Evolutionary conservation across 768 basidiomycete species (phyloP).

Genomic region (Boletus coccyginus): DNA sequence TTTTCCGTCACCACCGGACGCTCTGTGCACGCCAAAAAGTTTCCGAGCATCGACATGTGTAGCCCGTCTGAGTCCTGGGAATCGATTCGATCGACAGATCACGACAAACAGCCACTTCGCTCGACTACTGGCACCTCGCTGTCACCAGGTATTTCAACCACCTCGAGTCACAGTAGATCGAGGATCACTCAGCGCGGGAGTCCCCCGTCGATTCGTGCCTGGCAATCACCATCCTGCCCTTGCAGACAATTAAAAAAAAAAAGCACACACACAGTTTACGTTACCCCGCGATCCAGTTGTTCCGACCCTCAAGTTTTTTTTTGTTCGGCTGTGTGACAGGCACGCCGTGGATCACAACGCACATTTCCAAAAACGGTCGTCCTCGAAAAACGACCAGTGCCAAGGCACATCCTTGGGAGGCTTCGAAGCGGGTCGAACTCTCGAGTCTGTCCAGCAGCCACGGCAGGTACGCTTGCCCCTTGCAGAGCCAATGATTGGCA

Average conservation of each 20-base stretch:
- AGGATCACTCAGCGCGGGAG: neutral
- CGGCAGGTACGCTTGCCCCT: slow-evolving; percentile 1
- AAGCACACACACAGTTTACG: neutral
- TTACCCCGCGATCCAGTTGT: neutral
- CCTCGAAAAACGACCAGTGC: neutral
- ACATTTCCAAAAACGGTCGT: neutral
- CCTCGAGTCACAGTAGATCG: neutral
- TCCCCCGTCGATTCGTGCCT: neutral
- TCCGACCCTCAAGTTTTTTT: neutral
- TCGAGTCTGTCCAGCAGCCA: neutral
- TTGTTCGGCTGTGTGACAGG: neutral
- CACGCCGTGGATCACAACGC: neutral
- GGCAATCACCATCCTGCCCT: neutral
- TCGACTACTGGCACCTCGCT: neutral
- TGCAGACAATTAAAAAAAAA: neutral
- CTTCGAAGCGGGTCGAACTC: neutral
- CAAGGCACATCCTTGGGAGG: neutral
- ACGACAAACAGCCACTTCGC: neutral
- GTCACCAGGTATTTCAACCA: slow-evolving; percentile 3
- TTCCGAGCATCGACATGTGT: neutral
- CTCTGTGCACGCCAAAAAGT: neutral
- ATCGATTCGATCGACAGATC: slow-evolving; percentile 2
- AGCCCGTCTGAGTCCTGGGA: neutral
- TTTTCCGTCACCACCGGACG: no score
- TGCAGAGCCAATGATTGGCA: slow-evolving; percentile 17